phyloP scores from a whole-genome alignment of 805 yeast species.

The Nakazawaea anatomiae region DNA sequence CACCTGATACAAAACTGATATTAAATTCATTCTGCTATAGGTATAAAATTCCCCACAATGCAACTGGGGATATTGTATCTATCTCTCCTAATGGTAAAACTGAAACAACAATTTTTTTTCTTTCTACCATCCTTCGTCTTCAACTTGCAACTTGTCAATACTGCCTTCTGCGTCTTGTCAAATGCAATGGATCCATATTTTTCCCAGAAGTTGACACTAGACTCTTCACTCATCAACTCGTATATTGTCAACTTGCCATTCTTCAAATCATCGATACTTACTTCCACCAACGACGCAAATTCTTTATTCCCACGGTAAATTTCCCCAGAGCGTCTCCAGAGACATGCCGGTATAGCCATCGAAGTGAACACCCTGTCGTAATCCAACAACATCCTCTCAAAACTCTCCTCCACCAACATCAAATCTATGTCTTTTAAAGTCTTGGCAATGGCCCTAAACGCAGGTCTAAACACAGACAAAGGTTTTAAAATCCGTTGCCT shows the following conservation, averaged over 20 bases:
- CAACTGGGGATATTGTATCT: conserved; percentile 93
- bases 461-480: conserved; percentile 79
- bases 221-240: conserved; percentile 91
- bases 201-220: conserved; percentile 97
- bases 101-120: conserved; percentile 83
- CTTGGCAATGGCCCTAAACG: conserved; percentile 87
- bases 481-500: conserved; percentile 85
- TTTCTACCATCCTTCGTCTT: conserved; percentile 77
- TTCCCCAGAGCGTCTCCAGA: conserved; percentile 97
- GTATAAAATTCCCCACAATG: conserved; percentile 92
- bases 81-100: conserved; percentile 90
- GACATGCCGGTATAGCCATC: conserved; percentile 96
- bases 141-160: conserved; percentile 83
- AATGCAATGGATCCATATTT: conserved; percentile 95
- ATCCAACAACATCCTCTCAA: conserved; percentile 88
- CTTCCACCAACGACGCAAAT: conserved; percentile 90
- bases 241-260: conserved; percentile 91
- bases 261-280: conserved; percentile 80
- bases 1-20: too few relatives aligned
- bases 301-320: conserved; percentile 93
- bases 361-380: conserved; percentile 94
- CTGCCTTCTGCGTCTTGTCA: conserved; percentile 93
- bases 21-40: conserved; percentile 41
- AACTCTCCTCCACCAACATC: conserved; percentile 87
- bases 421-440: conserved; percentile 87